phyloP scores from a whole-genome alignment of 78 protist genomes.

The Salpingoeca rosetta region DNA sequence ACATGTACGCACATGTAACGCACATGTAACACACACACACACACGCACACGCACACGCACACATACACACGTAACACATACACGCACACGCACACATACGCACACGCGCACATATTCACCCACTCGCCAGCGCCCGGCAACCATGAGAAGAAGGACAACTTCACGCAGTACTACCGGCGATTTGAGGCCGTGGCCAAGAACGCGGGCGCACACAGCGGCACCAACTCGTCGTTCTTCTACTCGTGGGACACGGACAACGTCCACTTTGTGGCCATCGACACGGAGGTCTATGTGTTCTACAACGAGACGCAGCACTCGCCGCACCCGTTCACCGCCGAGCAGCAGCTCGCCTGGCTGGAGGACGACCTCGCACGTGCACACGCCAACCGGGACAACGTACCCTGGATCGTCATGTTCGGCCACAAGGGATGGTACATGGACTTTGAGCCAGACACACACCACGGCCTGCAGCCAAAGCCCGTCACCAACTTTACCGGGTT shows the following conservation, averaged over 20 bases:
- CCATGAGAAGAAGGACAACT: too few species aligned
- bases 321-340: not conserved
- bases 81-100: too few species aligned
- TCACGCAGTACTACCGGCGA: not conserved
- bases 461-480: not conserved
- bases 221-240: not conserved
- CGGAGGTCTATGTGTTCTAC: not conserved
- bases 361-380: not conserved
- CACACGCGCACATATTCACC: too few species aligned
- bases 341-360: not conserved
- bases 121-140: too few species aligned
- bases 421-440: constrained; percentile 5
- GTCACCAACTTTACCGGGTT: not conserved
- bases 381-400: not conserved
- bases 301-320: not conserved
- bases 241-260: not conserved
- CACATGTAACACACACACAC: too few species aligned
- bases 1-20: too few species aligned
- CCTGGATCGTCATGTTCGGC: constrained; percentile 7
- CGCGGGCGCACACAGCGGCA: not conserved
- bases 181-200: not conserved
- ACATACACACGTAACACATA: too few species aligned
- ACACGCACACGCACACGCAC: too few species aligned
- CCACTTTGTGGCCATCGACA: constrained; percentile 1
- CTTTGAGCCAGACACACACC: not conserved